These are phyloP conservation scores for Aspergillus homomorphus DNA, from an alignment of 495 filamentous ascomycete species.

Conservation along the genomic window DNA sequence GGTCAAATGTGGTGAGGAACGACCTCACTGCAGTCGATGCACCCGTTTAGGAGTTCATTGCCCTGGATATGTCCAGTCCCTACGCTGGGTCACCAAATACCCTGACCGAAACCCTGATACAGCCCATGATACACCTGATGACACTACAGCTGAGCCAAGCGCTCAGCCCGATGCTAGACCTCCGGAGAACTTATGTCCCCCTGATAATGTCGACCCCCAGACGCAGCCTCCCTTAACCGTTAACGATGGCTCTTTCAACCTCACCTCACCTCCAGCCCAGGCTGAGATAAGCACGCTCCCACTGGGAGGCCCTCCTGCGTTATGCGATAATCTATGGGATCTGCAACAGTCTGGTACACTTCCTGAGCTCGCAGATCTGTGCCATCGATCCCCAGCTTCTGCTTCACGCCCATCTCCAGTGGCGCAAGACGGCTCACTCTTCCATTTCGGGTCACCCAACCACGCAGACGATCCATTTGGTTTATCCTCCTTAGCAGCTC, in stretches of 20 bases:
- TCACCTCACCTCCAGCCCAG: conserved; percentile 6
- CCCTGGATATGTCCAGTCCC: conserved; percentile 51
- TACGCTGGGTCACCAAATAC: conserved; percentile 56
- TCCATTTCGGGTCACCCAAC: conserved; percentile 29
- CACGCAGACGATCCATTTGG: conserved; percentile 27
- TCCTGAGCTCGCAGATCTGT: conserved; percentile 38
- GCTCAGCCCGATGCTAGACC: not conserved
- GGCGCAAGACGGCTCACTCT: conserved; percentile 17
- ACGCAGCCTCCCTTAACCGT: conserved; percentile 8
- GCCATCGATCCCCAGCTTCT: conserved; percentile 21
- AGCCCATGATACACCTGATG: not conserved
- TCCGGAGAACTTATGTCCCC: conserved; percentile 7
- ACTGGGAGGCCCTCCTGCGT: conserved; percentile 18
- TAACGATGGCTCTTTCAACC: conserved; percentile 3
- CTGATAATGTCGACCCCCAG: conserved; percentile 6
- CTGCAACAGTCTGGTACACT: conserved; percentile 29
- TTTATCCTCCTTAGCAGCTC: conserved; percentile 30
- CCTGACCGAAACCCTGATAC: conserved; percentile 25
- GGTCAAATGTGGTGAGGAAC: conserved; percentile 58
- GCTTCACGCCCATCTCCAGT: conserved; percentile 16
- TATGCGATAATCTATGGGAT: conserved; percentile 40
- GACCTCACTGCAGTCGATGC: conserved; percentile 52
- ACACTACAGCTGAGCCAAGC: conserved; percentile 4
- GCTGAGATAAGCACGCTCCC: conserved; percentile 13
- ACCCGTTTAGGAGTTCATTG: conserved; percentile 47